Evolutionary conservation across 345 rosid genomes (phyloP), one percentile per base, ranked within the genome.

Genomic region (Draba incana): DNA sequence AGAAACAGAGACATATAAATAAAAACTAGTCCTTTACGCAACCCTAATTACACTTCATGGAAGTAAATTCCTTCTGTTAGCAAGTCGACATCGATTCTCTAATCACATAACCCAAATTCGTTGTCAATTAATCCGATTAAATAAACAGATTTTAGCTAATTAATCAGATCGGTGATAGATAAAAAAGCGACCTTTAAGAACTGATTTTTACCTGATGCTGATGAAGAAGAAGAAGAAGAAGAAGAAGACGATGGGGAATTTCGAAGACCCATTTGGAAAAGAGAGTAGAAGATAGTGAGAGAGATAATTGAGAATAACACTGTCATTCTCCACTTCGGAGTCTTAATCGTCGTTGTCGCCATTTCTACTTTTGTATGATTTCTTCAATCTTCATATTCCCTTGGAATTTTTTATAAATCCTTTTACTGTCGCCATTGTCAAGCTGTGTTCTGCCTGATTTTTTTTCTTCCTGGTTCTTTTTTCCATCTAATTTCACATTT

Each of bases 221-320:
- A 31, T 53, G 72, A 58, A 1, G 82, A 61, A 23, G 72, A 67
- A 38, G 81, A 37, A 74, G 73, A 10, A 7, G 78, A 50, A 20
- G 20, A 20, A 20, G 20, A n/a, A n/a, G n/a, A n/a, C n/a, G n/a
- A n/a, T 23, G 78, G 56, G 0, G 86, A 76, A 68, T 80, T 70
- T 5, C 79, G 80, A 64, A 78, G 75, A 65, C 81, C 87, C 81
- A 82, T 64, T 48, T 57, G 84, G 76, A 84, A 75, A 54, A 84
- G 75, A 59, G 70, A 70, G 86, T 70, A 80, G 73, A 81, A 84
- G 25, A 83, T 33, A 68, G 76, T 4, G 50, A 88, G 46, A 64
- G 82, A 83, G 52, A 82, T 20, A 5, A 66, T 64, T 92, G 89
- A 90, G 62, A 84, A 68, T 2, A 83, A 53, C 71, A 79, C 75